Conservation (phyloP, 2,329 filamentous ascomycete genomes). For the Chrysoporthe puriensis region DNA sequence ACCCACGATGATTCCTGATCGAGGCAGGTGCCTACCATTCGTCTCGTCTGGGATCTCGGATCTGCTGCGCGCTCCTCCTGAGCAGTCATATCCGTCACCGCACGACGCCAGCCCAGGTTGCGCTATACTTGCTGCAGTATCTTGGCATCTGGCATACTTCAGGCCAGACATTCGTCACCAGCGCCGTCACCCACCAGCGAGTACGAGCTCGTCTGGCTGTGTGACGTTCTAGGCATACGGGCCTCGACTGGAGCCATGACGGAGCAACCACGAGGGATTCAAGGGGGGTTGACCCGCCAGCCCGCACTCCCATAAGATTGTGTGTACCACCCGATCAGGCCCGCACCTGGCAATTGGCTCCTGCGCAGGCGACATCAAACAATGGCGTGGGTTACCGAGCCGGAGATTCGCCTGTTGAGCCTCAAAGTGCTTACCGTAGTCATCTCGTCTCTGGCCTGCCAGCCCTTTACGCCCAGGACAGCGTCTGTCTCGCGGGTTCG, state of each 20-base stretch:
- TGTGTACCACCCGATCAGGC: conserved; percentile 1
- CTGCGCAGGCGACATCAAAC: neutral
- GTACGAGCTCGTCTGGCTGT: neutral
- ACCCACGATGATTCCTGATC: neutral
- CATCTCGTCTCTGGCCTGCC: neutral
- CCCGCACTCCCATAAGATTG: neutral
- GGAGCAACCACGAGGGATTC: neutral
- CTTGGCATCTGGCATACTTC: neutral
- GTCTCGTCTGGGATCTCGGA: neutral
- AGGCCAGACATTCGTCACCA: neutral
- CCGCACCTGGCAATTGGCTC: neutral
- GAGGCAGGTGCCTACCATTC: neutral
- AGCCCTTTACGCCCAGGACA: neutral
- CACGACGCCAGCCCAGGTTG: neutral
- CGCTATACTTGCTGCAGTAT: too few relatives aligned
- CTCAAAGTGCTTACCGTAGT: neutral
- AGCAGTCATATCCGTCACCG: neutral
- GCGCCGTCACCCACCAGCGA: neutral
- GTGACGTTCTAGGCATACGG: neutral
- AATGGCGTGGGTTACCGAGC: neutral
- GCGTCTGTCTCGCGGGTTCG: neutral
- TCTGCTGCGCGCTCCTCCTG: neutral
- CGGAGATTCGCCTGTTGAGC: neutral
- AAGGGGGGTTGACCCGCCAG: neutral
- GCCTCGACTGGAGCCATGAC: neutral